Conservation (phyloP, 345 rosid species). For the Populus davidiana region DNA sequence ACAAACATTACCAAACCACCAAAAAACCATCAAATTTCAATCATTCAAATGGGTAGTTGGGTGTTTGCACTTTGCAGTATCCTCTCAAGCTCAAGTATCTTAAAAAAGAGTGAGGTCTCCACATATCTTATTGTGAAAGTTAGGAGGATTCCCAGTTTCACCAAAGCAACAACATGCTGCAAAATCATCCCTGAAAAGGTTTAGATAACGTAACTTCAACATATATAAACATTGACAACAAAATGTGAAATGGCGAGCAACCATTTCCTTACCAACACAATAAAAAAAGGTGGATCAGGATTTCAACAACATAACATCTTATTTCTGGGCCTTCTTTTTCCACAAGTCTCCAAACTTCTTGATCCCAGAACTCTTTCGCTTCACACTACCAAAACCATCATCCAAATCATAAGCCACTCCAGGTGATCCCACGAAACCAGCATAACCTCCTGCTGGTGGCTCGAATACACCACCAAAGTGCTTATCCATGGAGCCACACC, state of each 20-base stretch:
- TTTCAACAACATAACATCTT: conserved; percentile 6
- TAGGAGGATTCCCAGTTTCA: too few species aligned
- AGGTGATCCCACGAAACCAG: conserved; percentile 57
- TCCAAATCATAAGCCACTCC: conserved; percentile 57
- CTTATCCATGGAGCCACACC: conserved; percentile 77
- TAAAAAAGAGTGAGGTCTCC: too few species aligned
- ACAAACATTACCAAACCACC: too few species aligned
- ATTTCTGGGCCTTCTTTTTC: conserved; percentile 77
- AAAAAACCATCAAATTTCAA: too few species aligned
- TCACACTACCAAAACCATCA: conserved; percentile 65
- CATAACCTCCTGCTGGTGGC: conserved; percentile 35
- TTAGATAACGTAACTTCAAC: too few species aligned
- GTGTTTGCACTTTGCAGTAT: too few species aligned
- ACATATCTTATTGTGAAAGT: too few species aligned
- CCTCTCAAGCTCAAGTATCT: too few species aligned
- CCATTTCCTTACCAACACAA: conserved; percentile 22
- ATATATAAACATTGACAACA: not conserved
- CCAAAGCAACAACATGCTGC: too few species aligned
- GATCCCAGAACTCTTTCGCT: conserved; percentile 68
- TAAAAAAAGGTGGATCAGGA: not conserved
- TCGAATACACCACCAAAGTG: conserved; percentile 57
- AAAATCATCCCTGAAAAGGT: too few species aligned
- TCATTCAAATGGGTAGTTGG: too few species aligned
- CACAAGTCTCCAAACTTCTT: conserved; percentile 86
- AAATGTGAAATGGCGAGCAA: conserved; percentile 34